Base-by-base conservation (phyloP, 2,329 filamentous ascomycete species). In the Sporothrix dimorphospora region DNA sequence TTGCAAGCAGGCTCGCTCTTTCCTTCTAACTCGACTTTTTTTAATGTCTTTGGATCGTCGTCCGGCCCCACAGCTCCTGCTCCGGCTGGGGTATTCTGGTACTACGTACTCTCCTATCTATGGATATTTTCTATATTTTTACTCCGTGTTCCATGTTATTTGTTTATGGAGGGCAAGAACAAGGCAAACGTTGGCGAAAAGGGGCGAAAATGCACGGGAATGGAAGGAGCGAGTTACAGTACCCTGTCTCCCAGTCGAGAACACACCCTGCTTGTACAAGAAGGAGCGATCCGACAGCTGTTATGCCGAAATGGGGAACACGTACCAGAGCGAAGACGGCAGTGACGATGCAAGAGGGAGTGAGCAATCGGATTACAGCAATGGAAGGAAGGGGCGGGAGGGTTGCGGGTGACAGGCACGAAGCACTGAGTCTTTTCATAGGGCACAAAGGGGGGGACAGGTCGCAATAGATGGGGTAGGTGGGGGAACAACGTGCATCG, bases 11-110 rank as follows among this genome's bases (percentile, higher is more conserved):
- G 14, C 24, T 21, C 12, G 4, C 24, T 16, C 21, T 16, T 66
- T n/a, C 8, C 19, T 51, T 51, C 4, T 34, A 51, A 11, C 40
- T 45, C n/a, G 14, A 3, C 21, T 45, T 1, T 21, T 51, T 67
- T 51, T 34, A 3, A 42, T 38, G 16, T 67, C 27, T 27, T 51
- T 51, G 24, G 24, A 67, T 51, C 45, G 11, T 53, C 40, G 40
- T 57, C 6, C 45, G 65, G 27, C 24, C 42, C 45, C 65, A 67
- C 65, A 51, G 45, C 27, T 53, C 65, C 45, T 67, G 51, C 63
- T 38, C 63, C 42, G 30, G n/a, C 34, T 61, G n/a, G 34, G 30
- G 30, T 61, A 40, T 61, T 61, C 53, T 57, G 19, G 9, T 21
- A 21, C 57, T 61, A 14, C n/a, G 57, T 24, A 21, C 57, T 42